Percentiles rank a stretch among this genome's conserved stretches.
phyloP scores from a whole-genome alignment of 2,329 filamentous ascomycete genomes.

The Colletotrichum sojae region DNA sequence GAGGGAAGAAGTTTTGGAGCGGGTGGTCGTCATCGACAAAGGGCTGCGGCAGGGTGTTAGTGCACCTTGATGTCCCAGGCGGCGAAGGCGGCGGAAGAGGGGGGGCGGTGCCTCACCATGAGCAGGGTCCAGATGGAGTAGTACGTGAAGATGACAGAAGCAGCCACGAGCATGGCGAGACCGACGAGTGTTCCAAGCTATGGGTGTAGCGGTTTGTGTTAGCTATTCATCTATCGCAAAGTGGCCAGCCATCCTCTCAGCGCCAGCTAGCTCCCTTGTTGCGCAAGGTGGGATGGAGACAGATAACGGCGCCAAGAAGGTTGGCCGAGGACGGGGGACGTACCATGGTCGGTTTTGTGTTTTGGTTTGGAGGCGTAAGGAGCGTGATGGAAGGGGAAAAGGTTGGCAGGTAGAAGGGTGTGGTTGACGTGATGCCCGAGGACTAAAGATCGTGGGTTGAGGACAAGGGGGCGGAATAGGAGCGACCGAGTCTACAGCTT shows the following conservation, averaged over 20 bases:
- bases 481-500: slow-evolving; percentile 13
- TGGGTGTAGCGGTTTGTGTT: slow-evolving; percentile 16
- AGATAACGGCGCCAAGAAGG: no score
- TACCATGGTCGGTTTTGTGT: slow-evolving; percentile 48
- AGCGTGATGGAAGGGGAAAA: slow-evolving; percentile 18
- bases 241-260: background rate
- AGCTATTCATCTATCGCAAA: background rate
- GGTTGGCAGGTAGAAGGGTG: slow-evolving; percentile 1
- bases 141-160: slow-evolving; percentile 79
- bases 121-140: slow-evolving; percentile 98
- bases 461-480: background rate
- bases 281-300: slow-evolving; percentile 17
- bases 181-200: slow-evolving; percentile 91
- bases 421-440: background rate
- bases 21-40: slow-evolving; percentile 97
- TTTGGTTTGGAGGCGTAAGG: slow-evolving; percentile 19
- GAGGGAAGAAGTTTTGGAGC: slow-evolving; percentile 94
- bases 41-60: slow-evolving; percentile 71
- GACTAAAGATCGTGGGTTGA: slow-evolving; percentile 3
- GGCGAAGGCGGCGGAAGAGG: slow-evolving; percentile 7
- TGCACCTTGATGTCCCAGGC: slow-evolving; percentile 14
- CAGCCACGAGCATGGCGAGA: slow-evolving; percentile 78
- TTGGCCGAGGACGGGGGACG: slow-evolving; percentile 11
- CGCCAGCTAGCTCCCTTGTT: slow-evolving; percentile 22
- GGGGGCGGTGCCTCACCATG: slow-evolving; percentile 74